A percentile compares a stretch with the other conserved stretches of the same genome.
Evolutionary conservation across 2,329 filamentous ascomycete species (phyloP).

Genomic region (Fusarium brevicatenulatum): DNA sequence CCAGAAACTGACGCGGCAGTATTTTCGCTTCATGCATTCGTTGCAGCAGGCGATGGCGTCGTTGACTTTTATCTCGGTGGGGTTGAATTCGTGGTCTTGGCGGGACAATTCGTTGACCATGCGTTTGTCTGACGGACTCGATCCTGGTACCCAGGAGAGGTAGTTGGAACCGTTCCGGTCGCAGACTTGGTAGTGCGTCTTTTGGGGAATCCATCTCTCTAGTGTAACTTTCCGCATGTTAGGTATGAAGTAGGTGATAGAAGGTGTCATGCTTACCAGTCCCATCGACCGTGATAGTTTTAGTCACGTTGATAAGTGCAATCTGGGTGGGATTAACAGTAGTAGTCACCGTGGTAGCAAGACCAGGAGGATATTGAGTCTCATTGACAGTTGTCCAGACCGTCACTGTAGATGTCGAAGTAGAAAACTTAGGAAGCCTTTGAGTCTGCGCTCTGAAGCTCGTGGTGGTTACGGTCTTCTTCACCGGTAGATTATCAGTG

Average conservation of each 20-base stretch:
- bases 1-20: neutral
- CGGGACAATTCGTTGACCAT: neutral
- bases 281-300: accelerated
- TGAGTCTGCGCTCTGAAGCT: neutral
- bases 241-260: accelerated
- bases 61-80: accelerated
- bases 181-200: neutral
- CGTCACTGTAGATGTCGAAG: accelerated
- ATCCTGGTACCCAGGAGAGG: neutral
- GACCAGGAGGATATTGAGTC: accelerated
- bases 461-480: neutral
- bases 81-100: neutral
- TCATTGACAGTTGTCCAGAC: neutral
- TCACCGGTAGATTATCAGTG: neutral
- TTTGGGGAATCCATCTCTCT: neutral
- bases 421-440: accelerated
- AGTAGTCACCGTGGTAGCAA: neutral
- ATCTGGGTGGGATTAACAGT: neutral
- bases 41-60: neutral
- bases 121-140: accelerated
- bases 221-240: accelerated
- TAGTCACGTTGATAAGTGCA: neutral
- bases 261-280: accelerated
- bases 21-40: neutral
- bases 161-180: neutral